phyloP scores from a whole-genome alignment of 1,284 basidiomycete genomes.

The Rhizopogon parksii region DNA sequence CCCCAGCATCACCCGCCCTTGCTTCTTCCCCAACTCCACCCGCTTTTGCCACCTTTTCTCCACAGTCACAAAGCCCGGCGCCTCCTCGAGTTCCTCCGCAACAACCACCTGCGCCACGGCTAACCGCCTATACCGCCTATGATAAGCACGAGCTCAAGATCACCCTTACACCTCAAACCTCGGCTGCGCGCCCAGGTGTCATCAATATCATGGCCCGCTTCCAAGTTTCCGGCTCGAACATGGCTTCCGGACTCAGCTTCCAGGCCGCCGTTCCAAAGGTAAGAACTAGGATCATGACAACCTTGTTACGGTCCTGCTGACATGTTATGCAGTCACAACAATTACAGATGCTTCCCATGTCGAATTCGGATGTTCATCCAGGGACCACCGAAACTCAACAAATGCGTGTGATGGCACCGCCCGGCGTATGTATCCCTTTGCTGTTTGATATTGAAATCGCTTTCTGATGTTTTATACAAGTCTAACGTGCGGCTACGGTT shows the following conservation, averaged over 20 bases:
- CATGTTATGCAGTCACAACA: conserved; percentile 76
- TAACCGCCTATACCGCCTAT: conserved; percentile 81
- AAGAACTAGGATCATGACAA: conserved; percentile 11
- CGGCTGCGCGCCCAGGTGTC: conserved; percentile 72
- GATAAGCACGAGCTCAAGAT: conserved; percentile 88
- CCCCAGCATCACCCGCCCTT: conserved; percentile 31
- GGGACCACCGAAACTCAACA: conserved; percentile 90
- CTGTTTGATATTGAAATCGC: neutral
- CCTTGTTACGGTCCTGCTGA: neutral
- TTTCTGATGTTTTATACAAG: conserved; percentile 32
- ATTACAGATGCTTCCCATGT: conserved; percentile 97
- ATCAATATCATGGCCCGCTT: conserved; percentile 90
- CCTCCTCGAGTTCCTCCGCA: conserved; percentile 34
- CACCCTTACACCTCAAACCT: conserved; percentile 82
- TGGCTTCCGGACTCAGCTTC: conserved; percentile 73
- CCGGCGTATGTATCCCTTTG: conserved; percentile 57
- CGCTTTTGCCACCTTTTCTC: conserved; percentile 29
- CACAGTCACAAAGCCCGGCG: conserved; percentile 32
- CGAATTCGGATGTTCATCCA: conserved; percentile 71
- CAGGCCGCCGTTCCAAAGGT: conserved; percentile 98
- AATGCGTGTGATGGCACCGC: conserved; percentile 85
- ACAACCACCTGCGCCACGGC: conserved; percentile 41
- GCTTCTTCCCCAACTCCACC: conserved; percentile 20
- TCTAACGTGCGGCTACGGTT: conserved; percentile 80
- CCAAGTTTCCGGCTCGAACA: conserved; percentile 52